These are phyloP conservation scores for Trypanosoma avium DNA, from an alignment of 208 protist species.

Conservation along the genomic window DNA sequence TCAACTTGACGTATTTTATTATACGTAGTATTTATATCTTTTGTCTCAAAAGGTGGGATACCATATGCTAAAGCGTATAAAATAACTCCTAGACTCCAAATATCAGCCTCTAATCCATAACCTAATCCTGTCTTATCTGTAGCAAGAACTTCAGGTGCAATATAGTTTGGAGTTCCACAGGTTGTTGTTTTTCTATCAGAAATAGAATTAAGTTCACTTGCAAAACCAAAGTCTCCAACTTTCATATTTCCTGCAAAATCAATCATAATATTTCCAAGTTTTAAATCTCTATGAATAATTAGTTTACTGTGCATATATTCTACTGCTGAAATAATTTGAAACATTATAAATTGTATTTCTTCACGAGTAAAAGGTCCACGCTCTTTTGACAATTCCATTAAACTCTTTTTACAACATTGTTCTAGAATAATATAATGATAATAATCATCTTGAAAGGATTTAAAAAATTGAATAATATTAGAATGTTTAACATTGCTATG, in stretches of 20 bases:
- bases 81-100: conserved; percentile 94
- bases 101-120: conserved; percentile 94
- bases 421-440: conserved; percentile 82
- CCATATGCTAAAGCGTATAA: conserved; percentile 90
- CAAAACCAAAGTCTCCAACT: conserved; percentile 93
- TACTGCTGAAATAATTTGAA: conserved; percentile 81
- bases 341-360: conserved; percentile 79
- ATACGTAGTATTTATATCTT: conserved; percentile 61
- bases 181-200: conserved; percentile 64
- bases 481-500: conserved; percentile 56
- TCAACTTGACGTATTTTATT: conserved; percentile 48
- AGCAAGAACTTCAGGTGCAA: conserved; percentile 89
- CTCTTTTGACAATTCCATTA: conserved; percentile 56
- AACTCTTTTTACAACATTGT: conserved; percentile 43
- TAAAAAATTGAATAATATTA: conserved; percentile 68
- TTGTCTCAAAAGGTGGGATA: conserved; percentile 79
- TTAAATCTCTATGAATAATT: conserved; percentile 86
- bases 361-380: conserved; percentile 38
- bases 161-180: conserved; percentile 97
- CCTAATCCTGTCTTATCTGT: conserved; percentile 40
- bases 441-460: conserved; percentile 56
- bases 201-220: conserved; percentile 37
- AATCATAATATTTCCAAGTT: conserved; percentile 92
- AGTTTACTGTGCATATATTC: conserved; percentile 77
- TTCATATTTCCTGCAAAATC: conserved; percentile 82